Base-by-base conservation (phyloP, 306 rosid genomes). In the Alnus glutinosa region DNA sequence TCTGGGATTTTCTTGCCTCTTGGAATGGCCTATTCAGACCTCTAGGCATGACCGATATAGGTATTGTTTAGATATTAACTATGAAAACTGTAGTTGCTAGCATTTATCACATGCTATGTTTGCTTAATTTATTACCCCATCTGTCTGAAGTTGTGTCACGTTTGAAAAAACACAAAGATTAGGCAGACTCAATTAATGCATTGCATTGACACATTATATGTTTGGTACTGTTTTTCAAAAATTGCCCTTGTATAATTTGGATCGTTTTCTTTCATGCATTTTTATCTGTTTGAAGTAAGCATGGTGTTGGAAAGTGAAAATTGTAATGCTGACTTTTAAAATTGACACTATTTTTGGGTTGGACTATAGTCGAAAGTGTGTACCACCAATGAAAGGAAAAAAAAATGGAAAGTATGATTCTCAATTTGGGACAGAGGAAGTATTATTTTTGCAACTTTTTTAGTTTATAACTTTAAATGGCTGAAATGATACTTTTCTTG, bases 1-100 rank as follows among this genome's bases (percentile, higher is more conserved):
- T 64, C 48, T 6, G 55, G 23, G 77, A 37, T 59, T 51, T 57
- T 51, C 10, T 32, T 71, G 48, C 59, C 57, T 75, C 46, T 48
- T 30, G 16, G 13, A 63, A 18, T 36, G 55, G 75, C 18, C 55
- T 75, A 59, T 28, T 74, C 79, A 57, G 73, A 32, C 66, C 37
- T 75, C 47, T 49, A 18, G 72, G 72, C 23, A 49, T 62, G 77
- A 63, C 68, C 55, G 52, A 47, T 39, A 76, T 54, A 73, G 37
- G 58, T 62, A 18, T 44, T 55, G 37, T 64, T 71, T 46, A 58
- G 47, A 46, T 50, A 48, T 73, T 46, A 10, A 69, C 23, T n/a
- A 48, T 42, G 47, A 10, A 77, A 50, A 9, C 12, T 58, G 13
- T 28, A 58, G 66, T n/a, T 3, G 50, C 51, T 67, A 42, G 42